Base-by-base conservation (phyloP, 352 stramenopile species). In the Phytophthora pini region DNA sequence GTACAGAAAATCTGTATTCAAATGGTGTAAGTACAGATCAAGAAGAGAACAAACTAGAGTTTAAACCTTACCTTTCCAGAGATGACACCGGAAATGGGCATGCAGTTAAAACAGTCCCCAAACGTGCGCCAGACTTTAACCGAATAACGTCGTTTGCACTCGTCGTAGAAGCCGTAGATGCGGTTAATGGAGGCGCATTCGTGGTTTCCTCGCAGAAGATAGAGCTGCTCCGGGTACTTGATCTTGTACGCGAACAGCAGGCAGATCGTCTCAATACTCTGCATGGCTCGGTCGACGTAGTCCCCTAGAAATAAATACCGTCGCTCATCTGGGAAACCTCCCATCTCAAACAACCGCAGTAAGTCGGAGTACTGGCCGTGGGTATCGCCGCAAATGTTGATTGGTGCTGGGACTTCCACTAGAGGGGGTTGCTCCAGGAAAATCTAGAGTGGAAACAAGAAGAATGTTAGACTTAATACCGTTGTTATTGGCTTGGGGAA, bases 151-250 rank as follows among this genome's bases (percentile, higher is more conserved):
- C 89, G 81, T 68, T 99, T 99, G 90, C 97, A 99, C 70, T 99
- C 98, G 72, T 99, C 97, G 75, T 99, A 99, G 72, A 99, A 99
- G 17, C 97, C 97, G 80, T 99, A 99, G 72, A 99, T 99, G 41
- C 97, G 89, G 79, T 99, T 99, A 65, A 99, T 99, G 24, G 96
- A 98, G 34, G 95, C 94, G 62, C 93, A 98, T 76, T 99, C 98
- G 80, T 99, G 98, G 82, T 99, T 99, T 5, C 98, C 98, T 32
- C 97, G 84, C 47, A 99, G 77, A 11, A 99, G 87, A 67, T 98
- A 99, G 63, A 99, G 98, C 47, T 98, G 98, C 56, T 98, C 91
- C 13, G 97, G 97, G 77, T 99, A 99, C 74, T 98, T 98, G 77
- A 99, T 98, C 77, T 99, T 99, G 88, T 98, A 99, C 11, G 91